Base-by-base conservation (phyloP, 1,284 basidiomycete genomes). In the Apiotrichum montevideense region DNA sequence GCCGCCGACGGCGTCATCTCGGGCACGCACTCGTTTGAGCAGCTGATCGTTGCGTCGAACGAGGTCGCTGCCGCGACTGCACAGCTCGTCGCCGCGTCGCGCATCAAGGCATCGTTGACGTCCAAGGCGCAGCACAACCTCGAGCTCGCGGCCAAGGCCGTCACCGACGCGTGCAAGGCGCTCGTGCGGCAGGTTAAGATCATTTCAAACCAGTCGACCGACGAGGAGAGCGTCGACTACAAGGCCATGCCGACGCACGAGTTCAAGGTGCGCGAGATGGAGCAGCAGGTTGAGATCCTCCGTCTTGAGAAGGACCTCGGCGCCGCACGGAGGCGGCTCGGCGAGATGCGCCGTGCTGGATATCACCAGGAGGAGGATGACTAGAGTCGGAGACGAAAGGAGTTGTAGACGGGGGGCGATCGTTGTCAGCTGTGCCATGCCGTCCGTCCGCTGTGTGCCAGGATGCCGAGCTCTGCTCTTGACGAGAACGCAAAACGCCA, bases 31-130 rank as follows among this genome's bases (percentile, higher is more conserved):
- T 93, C 90, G 45, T 83, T 98, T 55, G 96, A 98, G 79, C 96
- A 99, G 78, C 86, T 99, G 63, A 98, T 99, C 69, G 96, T 98
- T 48, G 91, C 96, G 6, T 98, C 95, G 34, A 98, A 98, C 78
- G 96, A 98, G 75, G 96, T 99, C 32, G 90, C 92, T 1, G 92
- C 87, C 49, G 87, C 95, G 0, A 98, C 96, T 0, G 96, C 95
- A 5, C 96, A 99, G 77, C 87, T 99, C 50, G 96, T 99, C 48
- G 95, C 95, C 33, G 96, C 96, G 1, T 97, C 93, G 21, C 86
- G 96, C 55, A 96, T 99, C 73, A 99, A 98, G 81, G 91, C 94
- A 6, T 93, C 93, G 73, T 82, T 98, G 65, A 98, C 98, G 93
- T 94, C 90, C 59, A 93, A 94, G 80, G 97, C 95, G 4, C 96